A percentile compares a stretch with the other conserved stretches of the same genome.
phyloP scores from a whole-genome alignment of 163 green algal species.

The Dunaliella salina region DNA sequence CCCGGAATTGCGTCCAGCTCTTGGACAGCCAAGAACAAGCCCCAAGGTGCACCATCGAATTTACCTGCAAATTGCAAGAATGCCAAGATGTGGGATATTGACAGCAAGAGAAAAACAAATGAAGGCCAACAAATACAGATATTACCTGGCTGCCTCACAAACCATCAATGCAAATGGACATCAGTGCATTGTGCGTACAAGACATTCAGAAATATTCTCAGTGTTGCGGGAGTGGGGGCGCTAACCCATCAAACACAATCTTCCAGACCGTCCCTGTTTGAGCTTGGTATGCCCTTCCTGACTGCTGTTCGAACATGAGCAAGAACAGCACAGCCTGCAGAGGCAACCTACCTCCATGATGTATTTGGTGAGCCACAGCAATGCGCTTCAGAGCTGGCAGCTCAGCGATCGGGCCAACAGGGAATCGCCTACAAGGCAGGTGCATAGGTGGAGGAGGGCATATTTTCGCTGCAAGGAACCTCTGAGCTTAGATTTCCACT shows the following conservation, averaged over 20 bases:
- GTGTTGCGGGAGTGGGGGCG: not conserved
- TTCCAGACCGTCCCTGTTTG: too few species aligned
- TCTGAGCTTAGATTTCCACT: too few species aligned
- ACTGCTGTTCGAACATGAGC: not conserved
- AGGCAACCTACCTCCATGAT: conserved; percentile 65
- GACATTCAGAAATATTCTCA: not conserved
- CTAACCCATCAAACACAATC: too few species aligned
- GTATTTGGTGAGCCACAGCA: conserved; percentile 84
- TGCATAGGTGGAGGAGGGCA: too few species aligned
- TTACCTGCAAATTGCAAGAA: conserved; percentile 57
- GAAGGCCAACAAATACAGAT: not conserved
- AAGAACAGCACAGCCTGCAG: not conserved
- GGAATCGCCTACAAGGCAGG: conserved; percentile 50
- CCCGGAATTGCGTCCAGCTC: conserved; percentile 67
- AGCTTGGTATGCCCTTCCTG: too few species aligned
- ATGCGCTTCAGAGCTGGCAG: conserved; percentile 84
- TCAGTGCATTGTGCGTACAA: too few species aligned
- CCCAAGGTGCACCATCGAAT: conserved; percentile 88
- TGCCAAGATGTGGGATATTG: too few species aligned
- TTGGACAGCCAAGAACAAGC: conserved; percentile 87
- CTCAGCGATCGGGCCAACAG: conserved; percentile 74
- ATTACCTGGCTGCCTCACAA: not conserved
- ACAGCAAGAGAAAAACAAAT: too few species aligned
- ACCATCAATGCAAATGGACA: not conserved
- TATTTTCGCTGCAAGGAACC: too few species aligned